Percentiles rank a stretch among this genome's conserved stretches.
phyloP scores from a whole-genome alignment of 345 rosid genomes.

The Aurinia saxatilis region DNA sequence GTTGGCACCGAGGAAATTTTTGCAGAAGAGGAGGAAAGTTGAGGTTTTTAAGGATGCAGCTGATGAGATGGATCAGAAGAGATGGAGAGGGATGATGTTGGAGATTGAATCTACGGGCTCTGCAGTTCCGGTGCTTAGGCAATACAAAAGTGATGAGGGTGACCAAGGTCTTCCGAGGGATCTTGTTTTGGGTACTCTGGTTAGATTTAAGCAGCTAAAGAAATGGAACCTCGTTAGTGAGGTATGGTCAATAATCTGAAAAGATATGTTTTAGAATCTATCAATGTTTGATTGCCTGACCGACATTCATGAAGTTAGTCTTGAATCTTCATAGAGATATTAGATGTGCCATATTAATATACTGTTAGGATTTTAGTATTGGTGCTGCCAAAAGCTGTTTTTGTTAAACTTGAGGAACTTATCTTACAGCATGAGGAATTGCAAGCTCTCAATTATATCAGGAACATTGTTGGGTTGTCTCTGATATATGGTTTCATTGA shows the following conservation, averaged over 20 bases:
- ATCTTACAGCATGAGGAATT: neutral
- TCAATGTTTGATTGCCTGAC: neutral
- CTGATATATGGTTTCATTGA: no score
- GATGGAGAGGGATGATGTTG: slow-evolving; percentile 74
- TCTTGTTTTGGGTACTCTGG: slow-evolving; percentile 76
- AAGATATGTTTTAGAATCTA: neutral
- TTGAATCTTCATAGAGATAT: neutral
- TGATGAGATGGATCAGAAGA: slow-evolving; percentile 68
- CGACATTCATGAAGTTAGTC: neutral
- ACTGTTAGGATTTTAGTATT: neutral
- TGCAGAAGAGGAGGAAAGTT: slow-evolving; percentile 65
- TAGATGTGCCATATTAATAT: neutral
- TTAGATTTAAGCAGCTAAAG: slow-evolving; percentile 86
- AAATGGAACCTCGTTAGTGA: slow-evolving; percentile 82
- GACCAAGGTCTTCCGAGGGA: slow-evolving; percentile 57
- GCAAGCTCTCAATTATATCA: neutral
- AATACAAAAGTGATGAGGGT: slow-evolving; percentile 26
- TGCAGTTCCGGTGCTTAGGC: slow-evolving; percentile 58
- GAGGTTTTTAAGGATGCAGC: slow-evolving; percentile 70
- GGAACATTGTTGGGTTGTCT: neutral
- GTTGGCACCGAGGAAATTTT: slow-evolving; percentile 69
- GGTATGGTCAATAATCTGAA: slow-evolving; percentile 37
- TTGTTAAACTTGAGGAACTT: neutral
- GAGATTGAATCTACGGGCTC: slow-evolving; percentile 69
- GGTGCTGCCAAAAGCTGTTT: neutral